Conservation (phyloP, 2,329 filamentous ascomycete species). For the Byssoonygena ceratinophila region DNA sequence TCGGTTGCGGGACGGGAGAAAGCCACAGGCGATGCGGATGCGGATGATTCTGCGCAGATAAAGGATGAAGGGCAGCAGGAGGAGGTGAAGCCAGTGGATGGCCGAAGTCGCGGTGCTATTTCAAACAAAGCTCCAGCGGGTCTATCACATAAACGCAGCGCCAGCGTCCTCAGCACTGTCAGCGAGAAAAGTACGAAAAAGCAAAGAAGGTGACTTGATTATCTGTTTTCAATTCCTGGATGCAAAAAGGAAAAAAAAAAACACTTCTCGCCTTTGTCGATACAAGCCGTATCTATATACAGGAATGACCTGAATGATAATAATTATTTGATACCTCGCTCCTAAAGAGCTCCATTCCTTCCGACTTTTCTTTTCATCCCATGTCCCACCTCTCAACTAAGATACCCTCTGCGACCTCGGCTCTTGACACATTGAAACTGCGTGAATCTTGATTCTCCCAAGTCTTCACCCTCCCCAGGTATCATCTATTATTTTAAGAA, state of each 20-base stretch:
- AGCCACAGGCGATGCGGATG: conserved; percentile 7
- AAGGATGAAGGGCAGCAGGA: conserved; percentile 5
- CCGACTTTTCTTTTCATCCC: no score
- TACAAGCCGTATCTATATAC: conserved; percentile 12
- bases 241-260: background rate
- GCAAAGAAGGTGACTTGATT: conserved; percentile 32
- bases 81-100: conserved; percentile 1
- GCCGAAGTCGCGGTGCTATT: background rate
- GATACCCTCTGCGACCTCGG: no score
- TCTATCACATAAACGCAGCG: conserved; percentile 60
- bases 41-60: conserved; percentile 10
- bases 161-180: conserved; percentile 62
- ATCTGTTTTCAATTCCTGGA: background rate
- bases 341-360: background rate
- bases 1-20: background rate
- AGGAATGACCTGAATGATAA: conserved; percentile 6
- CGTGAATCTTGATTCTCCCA: background rate
- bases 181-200: conserved; percentile 52
- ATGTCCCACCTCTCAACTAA: no score
- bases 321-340: background rate
- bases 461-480: conserved; percentile 5
- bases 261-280: background rate
- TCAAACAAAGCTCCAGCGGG: conserved; percentile 2
- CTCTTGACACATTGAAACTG: background rate
- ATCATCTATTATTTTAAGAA: conserved; percentile 13